Base-by-base conservation (phyloP, 805 yeast genomes). In the Candida bentonensis region DNA sequence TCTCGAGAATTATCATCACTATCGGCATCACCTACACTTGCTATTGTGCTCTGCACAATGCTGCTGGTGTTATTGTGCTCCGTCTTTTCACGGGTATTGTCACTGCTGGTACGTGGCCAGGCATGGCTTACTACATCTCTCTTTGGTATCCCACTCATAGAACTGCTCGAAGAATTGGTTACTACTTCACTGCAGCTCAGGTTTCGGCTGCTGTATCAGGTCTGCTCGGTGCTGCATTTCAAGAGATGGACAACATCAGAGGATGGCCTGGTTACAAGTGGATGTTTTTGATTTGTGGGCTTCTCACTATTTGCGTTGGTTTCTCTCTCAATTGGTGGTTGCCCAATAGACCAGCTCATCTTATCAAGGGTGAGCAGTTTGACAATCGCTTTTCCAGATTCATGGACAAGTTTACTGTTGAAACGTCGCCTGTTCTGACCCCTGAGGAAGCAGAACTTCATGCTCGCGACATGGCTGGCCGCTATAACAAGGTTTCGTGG, bases 41-140 rank as follows among this genome's bases (percentile, higher is more conserved):
- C 58, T 82, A 81, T 57, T 67, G 78, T 3, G 79, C 82, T 0
- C 64, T 83, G 46, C 48, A 57, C n/a, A 70, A 67, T 44, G 63
- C 72, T 3, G 55, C 69, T 5, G 89, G 89, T 3, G 64, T 85
- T 23, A 75, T 78, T 46, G 94, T 87, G 2, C 61, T 78, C 39
- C 69, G 94, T 50, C 76, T 84, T 47, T 68, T 85, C 46, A 72
- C 81, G 23, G 94, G 94, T 41, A 51, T 80, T 45, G 81, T 79
- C 46, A 84, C 84, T 43, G 92, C 94, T 9, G 94, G 94, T 36
- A 76, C 84, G 3, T 84, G 94, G 94, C 94, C 94, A 1, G 94
- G 94, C 7, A 69, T 85, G 80, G 76, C 86, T 21, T 85, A 84
- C 62, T 85, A 85, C 55, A 69, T 85, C 39, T 75, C 88, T 0